Base-by-base conservation (phyloP, 495 filamentous ascomycete species). In the Parmelia sp. region DNA sequence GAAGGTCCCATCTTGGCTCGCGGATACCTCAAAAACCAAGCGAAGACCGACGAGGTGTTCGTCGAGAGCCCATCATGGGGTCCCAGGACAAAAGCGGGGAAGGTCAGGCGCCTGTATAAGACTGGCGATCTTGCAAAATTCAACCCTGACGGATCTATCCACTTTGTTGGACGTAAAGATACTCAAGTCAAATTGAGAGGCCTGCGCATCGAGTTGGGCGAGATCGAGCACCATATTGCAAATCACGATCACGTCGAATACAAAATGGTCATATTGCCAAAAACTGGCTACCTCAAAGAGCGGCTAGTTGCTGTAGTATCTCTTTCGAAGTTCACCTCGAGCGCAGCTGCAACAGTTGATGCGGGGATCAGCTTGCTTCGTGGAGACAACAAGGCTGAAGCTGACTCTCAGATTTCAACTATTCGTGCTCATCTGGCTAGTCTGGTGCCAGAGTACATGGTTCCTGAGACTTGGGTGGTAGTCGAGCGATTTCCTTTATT, bases 1-100 rank as follows among this genome's bases (percentile, higher is more conserved):
- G 84, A 87, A 74, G 85, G 86, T 0, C 81, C 84, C 0, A 73
- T 80, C 29, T 71, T 88, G 15, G 79, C 76, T 10, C 68, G 73
- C 0, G 77, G 78, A 0, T 87, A 87, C 63, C 70, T 87, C 12
- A 73, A 80, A 15, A 47, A 74, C 23, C 71, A 73, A 7, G 74
- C 72, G 17, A 73, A 72, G 60, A 82, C 77, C 0, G 69, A 66
- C 19, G 57, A 71, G 5, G 73, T 70, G 1, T 86, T 85, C 61
- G 80, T 87, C 51, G 69, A 77, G 31, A 69, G 78, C 31, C 82
- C 82, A 0, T 57, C 64, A n/a, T 87, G 82, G 80, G 70, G 80
- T 3, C 62, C 70, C 0, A 70, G 68, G n/a, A 69, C 68, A 31
- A 56, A 66, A n/a, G 67, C 63, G 7, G 63, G 58, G 7, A 59